Evolutionary conservation across 2,329 filamentous ascomycete genomes (phyloP).

Genomic region (Neurospora sp.): DNA sequence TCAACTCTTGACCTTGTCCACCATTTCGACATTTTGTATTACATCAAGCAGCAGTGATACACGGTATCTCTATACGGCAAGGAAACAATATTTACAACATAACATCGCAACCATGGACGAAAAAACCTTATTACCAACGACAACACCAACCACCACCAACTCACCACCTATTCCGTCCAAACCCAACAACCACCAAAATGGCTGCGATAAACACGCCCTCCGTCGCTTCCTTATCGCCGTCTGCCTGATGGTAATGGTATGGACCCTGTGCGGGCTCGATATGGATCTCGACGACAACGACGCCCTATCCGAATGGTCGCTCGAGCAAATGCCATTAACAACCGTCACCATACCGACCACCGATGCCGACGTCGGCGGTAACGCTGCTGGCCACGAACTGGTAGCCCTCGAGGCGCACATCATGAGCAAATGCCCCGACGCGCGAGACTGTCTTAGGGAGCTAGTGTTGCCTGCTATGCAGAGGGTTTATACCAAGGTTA

Average conservation of each 20-base stretch:
- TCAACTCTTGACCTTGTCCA: neutral
- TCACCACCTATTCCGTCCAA: neutral
- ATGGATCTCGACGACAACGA: neutral
- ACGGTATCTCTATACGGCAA: neutral
- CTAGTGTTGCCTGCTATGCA: conserved; percentile 84
- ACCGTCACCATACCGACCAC: neutral
- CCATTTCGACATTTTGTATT: neutral
- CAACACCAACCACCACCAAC: neutral
- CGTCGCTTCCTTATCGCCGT: neutral
- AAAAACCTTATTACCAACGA: neutral
- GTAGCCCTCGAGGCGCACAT: conserved; percentile 90
- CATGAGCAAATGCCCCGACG: conserved; percentile 96
- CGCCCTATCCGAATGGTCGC: neutral
- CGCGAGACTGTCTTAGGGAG: conserved; percentile 67
- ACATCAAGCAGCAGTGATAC: neutral
- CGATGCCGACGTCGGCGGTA: neutral
- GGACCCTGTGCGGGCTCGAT: neutral
- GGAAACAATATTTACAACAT: neutral
- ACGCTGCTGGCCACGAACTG: conserved; percentile 15
- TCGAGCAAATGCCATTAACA: neutral
- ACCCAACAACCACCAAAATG: neutral
- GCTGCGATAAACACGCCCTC: neutral
- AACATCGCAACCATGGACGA: neutral
- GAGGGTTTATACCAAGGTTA: conserved; percentile 68
- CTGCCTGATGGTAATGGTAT: neutral